phyloP scores from a whole-genome alignment of 2,329 filamentous ascomycete genomes.

The Talaromyces marneffei region DNA sequence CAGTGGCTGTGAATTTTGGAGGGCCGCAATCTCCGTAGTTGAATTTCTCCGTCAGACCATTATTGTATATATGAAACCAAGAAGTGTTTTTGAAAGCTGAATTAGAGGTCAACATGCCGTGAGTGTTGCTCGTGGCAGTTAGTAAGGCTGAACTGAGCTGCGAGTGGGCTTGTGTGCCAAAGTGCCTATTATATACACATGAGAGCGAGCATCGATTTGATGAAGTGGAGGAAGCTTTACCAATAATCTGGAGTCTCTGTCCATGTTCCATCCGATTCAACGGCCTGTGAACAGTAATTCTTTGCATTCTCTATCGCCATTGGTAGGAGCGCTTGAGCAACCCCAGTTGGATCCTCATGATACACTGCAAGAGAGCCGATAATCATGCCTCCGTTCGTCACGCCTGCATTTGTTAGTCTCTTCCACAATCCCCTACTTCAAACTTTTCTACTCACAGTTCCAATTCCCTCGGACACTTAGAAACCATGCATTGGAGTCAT shows the following conservation, averaged over 20 bases:
- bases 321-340: not conserved
- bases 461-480: constrained; percentile 1
- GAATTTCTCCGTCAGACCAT: too few species aligned
- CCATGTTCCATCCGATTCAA: constrained; percentile 2
- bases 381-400: constrained; percentile 3
- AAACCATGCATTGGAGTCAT: not conserved
- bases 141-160: not conserved
- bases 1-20: not conserved
- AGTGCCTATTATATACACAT: not conserved
- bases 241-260: not conserved
- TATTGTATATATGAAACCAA: not conserved
- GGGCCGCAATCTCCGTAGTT: too few species aligned
- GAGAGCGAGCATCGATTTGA: not conserved
- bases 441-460: not conserved
- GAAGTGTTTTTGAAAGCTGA: not conserved
- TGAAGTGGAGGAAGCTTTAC: not conserved
- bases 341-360: constrained; percentile 2
- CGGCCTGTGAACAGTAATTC: not conserved
- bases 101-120: not conserved
- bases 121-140: not conserved
- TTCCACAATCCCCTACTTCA: not conserved
- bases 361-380: not conserved
- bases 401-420: not conserved
- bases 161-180: not conserved
- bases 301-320: not conserved